Evolutionary conservation across 2,329 filamentous ascomycete genomes (phyloP).

Genomic region (Colletotrichum endophyticum): DNA sequence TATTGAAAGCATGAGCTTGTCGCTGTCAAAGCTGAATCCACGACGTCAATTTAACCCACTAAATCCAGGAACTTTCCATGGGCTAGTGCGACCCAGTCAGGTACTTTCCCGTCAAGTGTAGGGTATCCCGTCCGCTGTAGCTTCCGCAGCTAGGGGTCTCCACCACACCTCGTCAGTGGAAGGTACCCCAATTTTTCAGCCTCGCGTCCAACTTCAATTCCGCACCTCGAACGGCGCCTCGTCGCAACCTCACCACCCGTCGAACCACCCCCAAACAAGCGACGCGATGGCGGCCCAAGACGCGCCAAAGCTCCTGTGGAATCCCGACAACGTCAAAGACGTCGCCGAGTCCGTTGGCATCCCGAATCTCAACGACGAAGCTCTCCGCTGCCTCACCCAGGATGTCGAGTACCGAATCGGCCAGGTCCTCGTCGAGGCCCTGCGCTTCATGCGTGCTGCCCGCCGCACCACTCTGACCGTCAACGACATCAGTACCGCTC

Average conservation of each 20-base stretch:
- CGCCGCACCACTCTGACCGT: constrained; percentile 87
- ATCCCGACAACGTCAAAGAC: constrained; percentile 92
- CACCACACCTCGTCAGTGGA: neutral
- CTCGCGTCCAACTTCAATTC: neutral
- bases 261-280: neutral
- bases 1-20: neutral
- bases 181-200: neutral
- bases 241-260: neutral
- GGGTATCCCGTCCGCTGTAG: neutral
- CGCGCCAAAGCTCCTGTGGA: constrained; percentile 74
- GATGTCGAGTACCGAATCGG: constrained; percentile 96
- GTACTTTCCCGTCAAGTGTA: neutral
- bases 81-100: neutral
- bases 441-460: constrained; percentile 94
- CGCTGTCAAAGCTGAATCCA: neutral
- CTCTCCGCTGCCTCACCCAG: constrained; percentile 84
- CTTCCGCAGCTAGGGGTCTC: neutral
- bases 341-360: constrained; percentile 97
- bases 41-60: neutral
- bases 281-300: constrained; percentile 15
- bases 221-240: neutral
- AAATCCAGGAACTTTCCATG: neutral
- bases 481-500: constrained; percentile 85
- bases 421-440: constrained; percentile 89
- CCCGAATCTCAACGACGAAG: constrained; percentile 79